A percentile compares a stretch with the other conserved stretches of the same genome.
Conservation (phyloP, 2,329 filamentous ascomycete species). For the Cordyceps militaris region DNA sequence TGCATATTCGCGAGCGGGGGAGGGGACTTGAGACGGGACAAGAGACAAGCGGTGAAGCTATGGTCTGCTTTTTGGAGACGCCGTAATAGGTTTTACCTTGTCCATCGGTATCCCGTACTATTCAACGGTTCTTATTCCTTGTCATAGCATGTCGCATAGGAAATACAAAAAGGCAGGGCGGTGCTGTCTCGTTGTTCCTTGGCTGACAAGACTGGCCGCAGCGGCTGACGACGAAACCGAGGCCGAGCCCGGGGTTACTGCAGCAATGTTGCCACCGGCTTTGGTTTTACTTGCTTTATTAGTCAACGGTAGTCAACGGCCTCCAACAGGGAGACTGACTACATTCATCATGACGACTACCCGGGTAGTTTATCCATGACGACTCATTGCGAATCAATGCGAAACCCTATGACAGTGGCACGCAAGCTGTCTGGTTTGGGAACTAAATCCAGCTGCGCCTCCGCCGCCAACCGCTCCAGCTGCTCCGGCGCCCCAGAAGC, state of each 20-base stretch:
- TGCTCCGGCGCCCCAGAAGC: neutral
- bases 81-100: neutral
- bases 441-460: neutral
- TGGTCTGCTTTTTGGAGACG: neutral
- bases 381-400: neutral
- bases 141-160: neutral
- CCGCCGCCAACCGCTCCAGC: neutral
- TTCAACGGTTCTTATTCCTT: neutral
- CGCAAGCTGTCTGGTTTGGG: neutral
- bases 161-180: neutral
- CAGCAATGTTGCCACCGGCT: neutral
- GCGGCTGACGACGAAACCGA: slow-evolving; percentile 4
- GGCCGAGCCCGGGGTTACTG: neutral
- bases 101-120: neutral
- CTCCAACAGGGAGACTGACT: neutral
- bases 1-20: slow-evolving; percentile 6
- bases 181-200: too few species aligned
- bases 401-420: neutral
- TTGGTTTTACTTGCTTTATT: too few species aligned
- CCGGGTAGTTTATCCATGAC: neutral
- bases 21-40: slow-evolving; percentile 3
- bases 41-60: slow-evolving; percentile 12
- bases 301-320: too few species aligned
- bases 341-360: neutral
- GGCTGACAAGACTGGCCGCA: neutral